Evolutionary conservation across 2,329 filamentous ascomycete genomes (phyloP).

Genomic region (Cucurbitaria berberidis): DNA sequence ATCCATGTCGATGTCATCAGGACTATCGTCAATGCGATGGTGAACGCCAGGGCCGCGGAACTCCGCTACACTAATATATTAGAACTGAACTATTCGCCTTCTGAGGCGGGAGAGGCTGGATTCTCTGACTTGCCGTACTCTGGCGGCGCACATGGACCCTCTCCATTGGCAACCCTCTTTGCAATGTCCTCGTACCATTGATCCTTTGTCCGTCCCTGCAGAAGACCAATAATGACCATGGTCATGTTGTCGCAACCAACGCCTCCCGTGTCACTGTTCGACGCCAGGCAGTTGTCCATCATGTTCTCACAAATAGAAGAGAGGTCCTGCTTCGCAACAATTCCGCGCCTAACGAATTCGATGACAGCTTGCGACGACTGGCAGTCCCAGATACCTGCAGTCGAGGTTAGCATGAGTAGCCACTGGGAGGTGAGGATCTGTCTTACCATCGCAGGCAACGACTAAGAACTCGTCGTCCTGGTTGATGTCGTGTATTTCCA

Average conservation of each 20-base stretch:
- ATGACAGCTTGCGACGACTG: conserved; percentile 97
- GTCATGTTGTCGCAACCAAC: conserved; percentile 99
- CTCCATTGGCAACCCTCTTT: conserved; percentile 91
- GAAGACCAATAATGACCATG: conserved; percentile 87
- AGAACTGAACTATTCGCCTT: conserved; percentile 46
- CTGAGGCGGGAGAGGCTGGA: conserved; percentile 42
- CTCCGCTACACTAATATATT: conserved; percentile 53
- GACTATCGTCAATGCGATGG: conserved; percentile 57
- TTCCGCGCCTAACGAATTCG: conserved; percentile 95
- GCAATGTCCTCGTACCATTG: conserved; percentile 98
- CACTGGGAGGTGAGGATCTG: background rate
- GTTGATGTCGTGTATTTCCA: conserved; percentile 85
- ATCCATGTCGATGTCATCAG: conserved; percentile 73
- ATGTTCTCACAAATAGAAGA: conserved; percentile 98
- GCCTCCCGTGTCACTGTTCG: conserved; percentile 96
- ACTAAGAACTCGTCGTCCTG: conserved; percentile 88
- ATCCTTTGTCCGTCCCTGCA: conserved; percentile 91
- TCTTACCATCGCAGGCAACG: conserved; percentile 53
- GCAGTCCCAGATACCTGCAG: conserved; percentile 96
- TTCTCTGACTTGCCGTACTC: conserved; percentile 90
- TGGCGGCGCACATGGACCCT: conserved; percentile 96
- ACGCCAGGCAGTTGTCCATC: conserved; percentile 99
- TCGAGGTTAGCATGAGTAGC: conserved; percentile 12
- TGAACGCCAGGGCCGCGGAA: conserved; percentile 59
- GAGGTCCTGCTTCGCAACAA: conserved; percentile 93